Conservation (phyloP, 1,284 basidiomycete species). For the Cutaneotrichosporon sp. region DNA sequence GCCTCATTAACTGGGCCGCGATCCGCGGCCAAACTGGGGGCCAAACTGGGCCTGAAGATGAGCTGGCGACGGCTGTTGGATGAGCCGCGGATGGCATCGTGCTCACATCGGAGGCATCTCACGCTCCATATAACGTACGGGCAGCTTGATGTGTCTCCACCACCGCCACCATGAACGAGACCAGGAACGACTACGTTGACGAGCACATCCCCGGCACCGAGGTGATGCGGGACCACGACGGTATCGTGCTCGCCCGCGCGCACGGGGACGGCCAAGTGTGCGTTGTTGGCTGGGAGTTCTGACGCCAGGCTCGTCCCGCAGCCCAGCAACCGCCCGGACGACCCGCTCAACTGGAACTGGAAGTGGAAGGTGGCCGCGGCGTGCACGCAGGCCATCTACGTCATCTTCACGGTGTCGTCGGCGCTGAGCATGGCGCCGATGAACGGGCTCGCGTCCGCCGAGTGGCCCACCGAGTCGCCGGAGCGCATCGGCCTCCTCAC, state of each 20-base stretch:
- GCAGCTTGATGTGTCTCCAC: no score
- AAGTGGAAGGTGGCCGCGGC: conserved; percentile 17
- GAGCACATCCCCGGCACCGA: conserved; percentile 22
- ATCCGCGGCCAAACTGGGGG: no score
- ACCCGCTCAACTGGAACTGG: conserved; percentile 20
- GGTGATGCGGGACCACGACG: conserved; percentile 21
- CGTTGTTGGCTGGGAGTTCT: no score
- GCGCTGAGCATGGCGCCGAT: conserved; percentile 21
- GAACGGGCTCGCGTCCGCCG: conserved; percentile 12
- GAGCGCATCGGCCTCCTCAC: conserved; percentile 17
- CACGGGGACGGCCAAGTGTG: conserved; percentile 9
- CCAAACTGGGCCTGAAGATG: no score
- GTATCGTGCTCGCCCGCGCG: conserved; percentile 1
- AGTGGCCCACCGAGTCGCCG: conserved; percentile 9
- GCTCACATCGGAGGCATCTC: no score
- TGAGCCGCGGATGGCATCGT: no score
- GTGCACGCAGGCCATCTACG: conserved; percentile 12
- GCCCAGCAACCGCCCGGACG: conserved; percentile 8
- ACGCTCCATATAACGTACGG: no score
- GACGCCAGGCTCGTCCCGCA: conserved; percentile 15
- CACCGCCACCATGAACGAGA: background rate
- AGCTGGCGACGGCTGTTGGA: no score
- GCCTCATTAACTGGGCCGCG: no score
- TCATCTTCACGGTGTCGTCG: conserved; percentile 13
- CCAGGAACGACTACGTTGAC: conserved; percentile 10